Percentiles rank a stretch among this genome's conserved stretches.
These are phyloP conservation scores for Huntiella abstrusa DNA, from an alignment of 2,329 filamentous ascomycete genomes.

Conservation along the genomic window DNA sequence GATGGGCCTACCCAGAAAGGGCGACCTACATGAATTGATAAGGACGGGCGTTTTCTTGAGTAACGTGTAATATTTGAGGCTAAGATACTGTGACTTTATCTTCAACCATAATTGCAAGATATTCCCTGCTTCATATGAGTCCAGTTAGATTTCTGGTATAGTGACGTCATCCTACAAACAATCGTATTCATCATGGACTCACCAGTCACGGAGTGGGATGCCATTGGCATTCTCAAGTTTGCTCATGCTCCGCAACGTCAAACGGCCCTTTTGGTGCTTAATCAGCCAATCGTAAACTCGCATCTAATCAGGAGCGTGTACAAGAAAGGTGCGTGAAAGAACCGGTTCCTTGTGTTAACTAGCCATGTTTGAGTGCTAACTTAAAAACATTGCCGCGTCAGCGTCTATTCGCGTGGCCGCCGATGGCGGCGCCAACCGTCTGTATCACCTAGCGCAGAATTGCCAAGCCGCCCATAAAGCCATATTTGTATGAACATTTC, in stretches of 20 bases:
- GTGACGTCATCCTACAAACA: not conserved
- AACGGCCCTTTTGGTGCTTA: conserved; percentile 30
- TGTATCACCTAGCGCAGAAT: conserved; percentile 27
- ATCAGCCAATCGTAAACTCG: conserved; percentile 30
- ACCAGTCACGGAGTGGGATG: conserved; percentile 8
- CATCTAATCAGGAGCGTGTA: conserved; percentile 22
- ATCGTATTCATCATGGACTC: not conserved
- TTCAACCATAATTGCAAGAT: no score
- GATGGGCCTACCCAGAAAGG: no score
- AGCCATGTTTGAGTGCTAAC: not conserved
- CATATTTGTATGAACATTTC: conserved; percentile 1
- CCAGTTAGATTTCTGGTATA: not conserved
- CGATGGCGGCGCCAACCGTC: conserved; percentile 74
- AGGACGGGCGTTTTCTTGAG: no score
- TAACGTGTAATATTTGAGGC: no score
- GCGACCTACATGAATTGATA: no score
- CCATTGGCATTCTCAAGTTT: conserved; percentile 5
- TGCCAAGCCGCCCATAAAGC: conserved; percentile 4
- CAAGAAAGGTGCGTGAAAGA: not conserved
- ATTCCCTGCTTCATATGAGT: no score
- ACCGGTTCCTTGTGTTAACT: no score
- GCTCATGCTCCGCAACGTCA: conserved; percentile 4
- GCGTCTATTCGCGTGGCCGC: conserved; percentile 57
- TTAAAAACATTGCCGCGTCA: conserved; percentile 16
- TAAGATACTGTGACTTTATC: no score